These are phyloP conservation scores for Codiaeum variegatum DNA, from an alignment of 441 rosid species.

Conservation along the genomic window DNA sequence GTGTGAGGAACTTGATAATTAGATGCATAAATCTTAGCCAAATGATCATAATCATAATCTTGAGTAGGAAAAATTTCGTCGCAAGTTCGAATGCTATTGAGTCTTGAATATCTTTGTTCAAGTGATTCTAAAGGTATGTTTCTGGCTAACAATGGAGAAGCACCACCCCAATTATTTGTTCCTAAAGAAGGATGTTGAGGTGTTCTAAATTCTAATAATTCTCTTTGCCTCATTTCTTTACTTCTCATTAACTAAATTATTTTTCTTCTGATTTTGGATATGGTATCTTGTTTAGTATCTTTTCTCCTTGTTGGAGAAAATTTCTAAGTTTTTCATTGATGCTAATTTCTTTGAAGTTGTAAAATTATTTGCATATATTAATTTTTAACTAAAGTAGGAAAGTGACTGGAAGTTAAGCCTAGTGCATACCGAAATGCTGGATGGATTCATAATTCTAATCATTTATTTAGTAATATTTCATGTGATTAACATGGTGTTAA, in stretches of 20 bases:
- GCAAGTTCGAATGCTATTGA: slow-evolving; percentile 26
- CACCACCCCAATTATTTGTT: slow-evolving; percentile 55
- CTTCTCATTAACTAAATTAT: background rate
- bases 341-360: slow-evolving; percentile 7
- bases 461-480: too few species aligned
- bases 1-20: slow-evolving; percentile 15
- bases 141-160: slow-evolving; percentile 54
- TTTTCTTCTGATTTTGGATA: background rate
- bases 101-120: slow-evolving; percentile 42
- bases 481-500: too few species aligned
- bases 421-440: background rate
- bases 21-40: background rate
- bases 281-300: background rate
- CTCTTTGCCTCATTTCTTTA: slow-evolving; percentile 34
- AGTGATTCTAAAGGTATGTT: slow-evolving; percentile 49
- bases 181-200: slow-evolving; percentile 56
- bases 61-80: slow-evolving; percentile 32
- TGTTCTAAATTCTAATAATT: slow-evolving; percentile 40
- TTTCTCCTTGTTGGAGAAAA: slow-evolving; percentile 14
- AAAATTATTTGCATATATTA: background rate
- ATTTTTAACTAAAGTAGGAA: background rate
- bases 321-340: background rate
- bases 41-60: slow-evolving; percentile 10
- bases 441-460: background rate
- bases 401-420: background rate